Conservation (phyloP, 2,329 filamentous ascomycete genomes). For the Geosmithia flava region DNA sequence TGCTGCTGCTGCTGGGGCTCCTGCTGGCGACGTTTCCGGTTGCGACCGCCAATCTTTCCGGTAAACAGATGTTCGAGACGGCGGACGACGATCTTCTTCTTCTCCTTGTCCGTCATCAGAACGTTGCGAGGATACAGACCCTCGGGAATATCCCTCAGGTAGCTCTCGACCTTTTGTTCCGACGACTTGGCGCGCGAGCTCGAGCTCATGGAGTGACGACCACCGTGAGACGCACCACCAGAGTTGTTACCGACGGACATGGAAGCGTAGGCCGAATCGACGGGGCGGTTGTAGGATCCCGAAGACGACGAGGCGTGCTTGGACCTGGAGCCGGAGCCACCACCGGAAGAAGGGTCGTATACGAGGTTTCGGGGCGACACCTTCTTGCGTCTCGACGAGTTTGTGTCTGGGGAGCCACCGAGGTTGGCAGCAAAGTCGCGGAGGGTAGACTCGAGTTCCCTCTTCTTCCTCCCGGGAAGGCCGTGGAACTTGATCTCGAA, state of each 20-base stretch:
- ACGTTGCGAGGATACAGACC: slow-evolving; percentile 51
- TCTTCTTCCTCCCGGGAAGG: slow-evolving; percentile 58
- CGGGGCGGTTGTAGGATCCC: slow-evolving; percentile 36
- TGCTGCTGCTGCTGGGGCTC: slow-evolving; percentile 1
- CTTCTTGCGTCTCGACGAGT: slow-evolving; percentile 26
- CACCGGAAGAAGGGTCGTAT: slow-evolving; percentile 24
- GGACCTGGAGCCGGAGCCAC: slow-evolving; percentile 24
- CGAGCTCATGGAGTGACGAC: slow-evolving; percentile 21
- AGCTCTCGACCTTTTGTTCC: slow-evolving; percentile 54
- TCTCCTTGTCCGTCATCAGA: slow-evolving; percentile 57
- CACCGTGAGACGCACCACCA: slow-evolving; percentile 21
- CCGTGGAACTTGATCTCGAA: slow-evolving; percentile 77
- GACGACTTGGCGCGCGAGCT: slow-evolving; percentile 25
- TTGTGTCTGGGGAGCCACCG: slow-evolving; percentile 31
- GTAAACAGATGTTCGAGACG: slow-evolving; percentile 74
- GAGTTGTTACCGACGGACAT: slow-evolving; percentile 41
- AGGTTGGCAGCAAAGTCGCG: slow-evolving; percentile 58
- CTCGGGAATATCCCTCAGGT: slow-evolving; percentile 60
- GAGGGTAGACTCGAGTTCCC: slow-evolving; percentile 62
- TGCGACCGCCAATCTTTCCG: slow-evolving; percentile 42
- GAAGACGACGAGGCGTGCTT: slow-evolving; percentile 42
- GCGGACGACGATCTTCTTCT: slow-evolving; percentile 65
- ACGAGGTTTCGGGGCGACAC: slow-evolving; percentile 19
- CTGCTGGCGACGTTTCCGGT: slow-evolving; percentile 3
- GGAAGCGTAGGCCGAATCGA: slow-evolving; percentile 58